Conservation (phyloP, 2,329 filamentous ascomycete species). For the Emergomyces orientalis region DNA sequence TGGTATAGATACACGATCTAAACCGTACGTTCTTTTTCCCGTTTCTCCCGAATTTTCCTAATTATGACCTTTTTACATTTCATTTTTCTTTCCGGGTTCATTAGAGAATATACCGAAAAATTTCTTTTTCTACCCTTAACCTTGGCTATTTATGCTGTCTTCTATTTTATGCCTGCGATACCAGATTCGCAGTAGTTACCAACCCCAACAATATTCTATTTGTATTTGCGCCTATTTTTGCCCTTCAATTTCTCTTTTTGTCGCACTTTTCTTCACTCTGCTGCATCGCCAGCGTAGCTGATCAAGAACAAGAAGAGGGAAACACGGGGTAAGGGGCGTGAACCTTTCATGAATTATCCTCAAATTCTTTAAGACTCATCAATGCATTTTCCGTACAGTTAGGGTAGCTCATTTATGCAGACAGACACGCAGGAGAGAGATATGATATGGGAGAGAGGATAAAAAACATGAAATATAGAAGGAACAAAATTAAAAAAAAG, state of each 20-base stretch:
- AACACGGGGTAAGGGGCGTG: not conserved
- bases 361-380: slow-evolving; percentile 1
- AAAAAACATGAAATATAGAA: not conserved
- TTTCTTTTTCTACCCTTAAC: not conserved
- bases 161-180: not conserved
- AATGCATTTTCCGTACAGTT: slow-evolving; percentile 3
- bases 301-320: not conserved
- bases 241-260: not conserved
- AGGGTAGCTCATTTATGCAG: slow-evolving; percentile 20
- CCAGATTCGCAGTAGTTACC: not conserved
- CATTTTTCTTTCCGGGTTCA: not conserved
- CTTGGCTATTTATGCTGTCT: not conserved
- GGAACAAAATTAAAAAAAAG: not conserved
- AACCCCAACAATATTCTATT: not conserved
- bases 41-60: not conserved
- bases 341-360: not conserved
- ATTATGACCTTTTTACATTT: not conserved
- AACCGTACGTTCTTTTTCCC: not conserved
- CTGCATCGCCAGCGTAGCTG: not conserved
- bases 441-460: not conserved
- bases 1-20: not conserved
- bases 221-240: not conserved
- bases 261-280: not conserved
- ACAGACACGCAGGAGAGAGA: slow-evolving; percentile 17
- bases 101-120: not conserved